Percentiles rank a stretch among this genome's conserved stretches.
These are phyloP conservation scores for Pelargonium myrrhifolium DNA, from an alignment of 441 rosid genomes.

Conservation along the genomic window DNA sequence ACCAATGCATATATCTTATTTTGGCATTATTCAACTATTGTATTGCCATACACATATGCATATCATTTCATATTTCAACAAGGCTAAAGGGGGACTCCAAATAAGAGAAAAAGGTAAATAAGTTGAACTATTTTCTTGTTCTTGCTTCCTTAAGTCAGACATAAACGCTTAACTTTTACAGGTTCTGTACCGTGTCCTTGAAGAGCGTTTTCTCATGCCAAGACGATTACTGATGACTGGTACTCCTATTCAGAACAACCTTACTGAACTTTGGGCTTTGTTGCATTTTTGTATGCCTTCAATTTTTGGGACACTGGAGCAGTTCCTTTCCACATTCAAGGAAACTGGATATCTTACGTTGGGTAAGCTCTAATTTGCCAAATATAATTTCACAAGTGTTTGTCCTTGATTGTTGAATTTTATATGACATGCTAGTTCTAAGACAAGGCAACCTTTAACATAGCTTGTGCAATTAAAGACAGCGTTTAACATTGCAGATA, in stretches of 20 bases:
- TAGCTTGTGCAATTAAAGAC: neutral
- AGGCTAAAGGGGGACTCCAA: neutral
- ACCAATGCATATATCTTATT: too few species aligned
- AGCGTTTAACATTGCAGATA: too few species aligned
- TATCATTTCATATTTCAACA: too few species aligned
- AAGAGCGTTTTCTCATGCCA: constrained; percentile 62
- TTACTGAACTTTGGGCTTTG: constrained; percentile 86
- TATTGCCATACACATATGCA: too few species aligned
- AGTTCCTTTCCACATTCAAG: constrained; percentile 63
- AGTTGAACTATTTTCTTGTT: neutral
- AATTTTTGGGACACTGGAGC: constrained; percentile 66
- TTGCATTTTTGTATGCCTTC: constrained; percentile 89
- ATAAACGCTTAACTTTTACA: constrained; percentile 24
- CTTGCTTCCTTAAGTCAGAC: neutral
- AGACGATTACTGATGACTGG: constrained; percentile 88
- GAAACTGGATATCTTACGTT: constrained; percentile 48
- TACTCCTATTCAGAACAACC: constrained; percentile 86
- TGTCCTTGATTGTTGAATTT: neutral
- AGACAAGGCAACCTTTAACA: neutral
- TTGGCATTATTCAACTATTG: too few species aligned
- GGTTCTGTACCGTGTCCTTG: constrained; percentile 70
- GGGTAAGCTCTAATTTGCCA: constrained; percentile 30
- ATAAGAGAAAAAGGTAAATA: neutral
- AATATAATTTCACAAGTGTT: neutral
- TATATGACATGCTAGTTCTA: neutral